Evolutionary conservation across 2,329 filamentous ascomycete species (phyloP).

Genomic region (Colletotrichum lindemuthianum): DNA sequence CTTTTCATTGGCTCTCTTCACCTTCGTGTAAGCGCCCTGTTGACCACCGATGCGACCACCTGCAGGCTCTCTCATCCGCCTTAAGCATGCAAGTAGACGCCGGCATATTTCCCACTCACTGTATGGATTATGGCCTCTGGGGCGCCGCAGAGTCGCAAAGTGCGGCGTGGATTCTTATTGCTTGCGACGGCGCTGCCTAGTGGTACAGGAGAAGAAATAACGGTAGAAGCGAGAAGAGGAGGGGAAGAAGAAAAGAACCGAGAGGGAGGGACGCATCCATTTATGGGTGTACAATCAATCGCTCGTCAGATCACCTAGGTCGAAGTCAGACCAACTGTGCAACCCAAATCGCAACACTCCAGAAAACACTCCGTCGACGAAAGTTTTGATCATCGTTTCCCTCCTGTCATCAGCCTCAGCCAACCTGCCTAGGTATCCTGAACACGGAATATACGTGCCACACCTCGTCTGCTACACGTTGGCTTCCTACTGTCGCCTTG

Average conservation of each 20-base stretch:
- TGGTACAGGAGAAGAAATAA: constrained; percentile 1
- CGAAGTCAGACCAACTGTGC: constrained; percentile 12
- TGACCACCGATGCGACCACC: constrained; percentile 35
- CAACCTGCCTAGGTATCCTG: background rate
- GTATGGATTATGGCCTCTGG: background rate
- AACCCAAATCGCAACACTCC: background rate
- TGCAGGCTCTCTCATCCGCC: constrained; percentile 30
- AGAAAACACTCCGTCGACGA: background rate
- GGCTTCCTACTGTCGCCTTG: constrained; percentile 3
- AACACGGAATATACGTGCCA: constrained; percentile 8
- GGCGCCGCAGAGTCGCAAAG: background rate
- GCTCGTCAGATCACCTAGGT: background rate
- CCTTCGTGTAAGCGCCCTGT: constrained; percentile 37
- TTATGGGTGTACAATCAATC: too few species aligned
- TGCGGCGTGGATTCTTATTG: background rate
- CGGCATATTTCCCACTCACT: constrained; percentile 12
- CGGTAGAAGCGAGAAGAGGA: too few species aligned
- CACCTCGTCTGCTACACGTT: constrained; percentile 10
- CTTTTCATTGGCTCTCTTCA: constrained; percentile 29
- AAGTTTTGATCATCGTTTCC: constrained; percentile 8
- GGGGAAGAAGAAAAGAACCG: constrained; percentile 11
- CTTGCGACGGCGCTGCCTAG: constrained; percentile 13
- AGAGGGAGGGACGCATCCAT: background rate
- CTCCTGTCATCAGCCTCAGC: background rate
- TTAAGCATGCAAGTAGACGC: constrained; percentile 29